Base-by-base conservation (phyloP, 1,284 basidiomycete species). In the Melampsora medusae region DNA sequence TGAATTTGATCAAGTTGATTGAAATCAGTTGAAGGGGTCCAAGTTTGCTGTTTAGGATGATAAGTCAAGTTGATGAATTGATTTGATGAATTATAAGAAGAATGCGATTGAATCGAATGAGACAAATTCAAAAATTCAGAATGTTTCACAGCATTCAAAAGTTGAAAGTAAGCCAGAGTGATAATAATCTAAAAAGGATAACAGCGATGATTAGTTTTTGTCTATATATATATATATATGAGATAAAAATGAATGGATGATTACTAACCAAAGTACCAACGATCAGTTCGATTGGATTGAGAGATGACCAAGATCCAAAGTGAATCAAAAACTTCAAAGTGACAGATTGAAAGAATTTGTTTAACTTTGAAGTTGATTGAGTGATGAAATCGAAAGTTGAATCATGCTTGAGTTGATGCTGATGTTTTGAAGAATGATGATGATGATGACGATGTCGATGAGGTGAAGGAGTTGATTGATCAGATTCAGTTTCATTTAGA, bases 101-200 rank as follows among this genome's bases (percentile, higher is more conserved):
- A 2, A 31, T 33, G 67, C 38, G 48, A 17, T 12, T 19, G 22
- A 49, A 50, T 53, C 31, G 67, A 42, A 10, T 49, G 56, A 12
- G 65, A 53, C 33, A 64, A 49, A 35, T 76, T 59, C 7, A 76
- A 79, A 78, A 83, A 81, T 77, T 81, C 78, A 65, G 81, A 82
- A 74, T 82, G 81, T 10, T 81, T 81, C 68, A 83, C 78, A 10
- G 82, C 82, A 72, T 81, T 81, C 6, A 83, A 78, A 10, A 83
- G 79, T 77, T 82, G 81, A 72, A 83, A 83, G 79, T 83, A 83
- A 60, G 82, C 82, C 19, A 83, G 77, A 33, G 82, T 83, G 75
- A 81, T 81, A 33, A 83, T 64, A 69, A 83, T 80, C 74, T 83
- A 81, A 76, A 17, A 25, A 12, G 28, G 56, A 59, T 61, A 59